Conservation (phyloP, 768 basidiomycete species). For the Mycena sanguinolenta region DNA sequence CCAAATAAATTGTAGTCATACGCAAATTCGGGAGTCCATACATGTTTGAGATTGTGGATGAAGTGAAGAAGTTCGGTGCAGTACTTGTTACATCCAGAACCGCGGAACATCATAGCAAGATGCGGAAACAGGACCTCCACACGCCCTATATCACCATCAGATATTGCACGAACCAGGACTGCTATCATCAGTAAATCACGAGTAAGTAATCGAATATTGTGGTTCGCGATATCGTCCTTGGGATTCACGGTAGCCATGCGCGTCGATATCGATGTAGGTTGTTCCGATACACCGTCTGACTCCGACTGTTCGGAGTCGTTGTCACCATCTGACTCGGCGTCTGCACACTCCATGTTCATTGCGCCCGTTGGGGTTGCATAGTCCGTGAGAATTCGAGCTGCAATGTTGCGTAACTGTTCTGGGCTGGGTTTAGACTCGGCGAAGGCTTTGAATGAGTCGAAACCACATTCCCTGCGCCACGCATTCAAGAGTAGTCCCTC, state of each 20-base stretch:
- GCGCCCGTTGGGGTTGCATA: conserved; percentile 22
- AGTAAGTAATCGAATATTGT: conserved; percentile 17
- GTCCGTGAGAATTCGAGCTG: conserved; percentile 26
- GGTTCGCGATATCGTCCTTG: conserved; percentile 5
- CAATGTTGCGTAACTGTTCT: conserved; percentile 26
- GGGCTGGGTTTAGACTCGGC: conserved; percentile 38
- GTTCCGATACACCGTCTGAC: too few relatives aligned
- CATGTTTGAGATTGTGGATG: conserved; percentile 36
- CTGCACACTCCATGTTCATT: too few relatives aligned
- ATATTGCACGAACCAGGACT: conserved; percentile 27
- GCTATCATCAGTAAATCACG: conserved; percentile 33
- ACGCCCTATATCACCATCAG: conserved; percentile 15
- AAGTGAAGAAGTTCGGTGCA: not conserved
- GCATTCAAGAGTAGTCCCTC: conserved; percentile 38
- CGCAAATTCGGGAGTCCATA: conserved; percentile 50
- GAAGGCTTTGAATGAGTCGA: conserved; percentile 19
- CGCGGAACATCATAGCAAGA: conserved; percentile 22
- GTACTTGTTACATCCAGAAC: conserved; percentile 16
- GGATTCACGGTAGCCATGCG: not conserved
- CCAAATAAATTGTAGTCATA: not conserved
- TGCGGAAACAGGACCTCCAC: conserved; percentile 11
- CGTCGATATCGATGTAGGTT: too few relatives aligned
- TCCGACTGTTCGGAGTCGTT: too few relatives aligned
- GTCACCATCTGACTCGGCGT: too few relatives aligned
- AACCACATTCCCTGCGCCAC: conserved; percentile 36